Conservation (phyloP, 345 rosid species). For the Iberis pinnata region DNA sequence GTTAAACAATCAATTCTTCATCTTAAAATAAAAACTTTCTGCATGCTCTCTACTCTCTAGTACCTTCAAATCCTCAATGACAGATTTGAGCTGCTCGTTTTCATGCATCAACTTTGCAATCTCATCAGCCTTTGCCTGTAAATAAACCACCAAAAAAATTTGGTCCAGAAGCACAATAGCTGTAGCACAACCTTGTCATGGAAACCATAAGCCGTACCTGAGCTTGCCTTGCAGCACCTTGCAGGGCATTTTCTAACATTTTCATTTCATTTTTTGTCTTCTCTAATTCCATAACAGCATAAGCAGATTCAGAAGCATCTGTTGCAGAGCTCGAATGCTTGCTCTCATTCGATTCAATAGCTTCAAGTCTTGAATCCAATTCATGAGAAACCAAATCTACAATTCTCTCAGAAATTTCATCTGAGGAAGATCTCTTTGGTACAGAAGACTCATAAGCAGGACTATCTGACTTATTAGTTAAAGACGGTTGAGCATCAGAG, state of each 20-base stretch:
- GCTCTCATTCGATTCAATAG: slow-evolving; percentile 37
- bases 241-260: slow-evolving; percentile 93
- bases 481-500: slow-evolving; percentile 31
- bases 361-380: slow-evolving; percentile 35
- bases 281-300: slow-evolving; percentile 52
- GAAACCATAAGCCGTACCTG: slow-evolving; percentile 55
- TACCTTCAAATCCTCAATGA: slow-evolving; percentile 88
- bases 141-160: slow-evolving; percentile 9
- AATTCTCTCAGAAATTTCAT: slow-evolving; percentile 39
- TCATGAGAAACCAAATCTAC: slow-evolving; percentile 39
- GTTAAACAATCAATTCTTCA: slow-evolving; percentile 1
- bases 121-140: slow-evolving; percentile 98
- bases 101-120: slow-evolving; percentile 90
- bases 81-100: slow-evolving; percentile 80
- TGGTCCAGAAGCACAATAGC: slow-evolving; percentile 17
- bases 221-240: slow-evolving; percentile 99
- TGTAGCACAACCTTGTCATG: slow-evolving; percentile 11
- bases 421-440: slow-evolving; percentile 34
- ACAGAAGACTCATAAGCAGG: slow-evolving; percentile 34
- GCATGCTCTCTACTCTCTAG: slow-evolving; percentile 7
- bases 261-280: slow-evolving; percentile 78
- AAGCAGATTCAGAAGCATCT: slow-evolving; percentile 37
- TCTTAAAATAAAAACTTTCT: slow-evolving; percentile 17
- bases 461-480: slow-evolving; percentile 32
- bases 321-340: slow-evolving; percentile 40